Evolutionary conservation across 2,329 filamentous ascomycete species (phyloP).

Genomic region (Exophiala spinifera): DNA sequence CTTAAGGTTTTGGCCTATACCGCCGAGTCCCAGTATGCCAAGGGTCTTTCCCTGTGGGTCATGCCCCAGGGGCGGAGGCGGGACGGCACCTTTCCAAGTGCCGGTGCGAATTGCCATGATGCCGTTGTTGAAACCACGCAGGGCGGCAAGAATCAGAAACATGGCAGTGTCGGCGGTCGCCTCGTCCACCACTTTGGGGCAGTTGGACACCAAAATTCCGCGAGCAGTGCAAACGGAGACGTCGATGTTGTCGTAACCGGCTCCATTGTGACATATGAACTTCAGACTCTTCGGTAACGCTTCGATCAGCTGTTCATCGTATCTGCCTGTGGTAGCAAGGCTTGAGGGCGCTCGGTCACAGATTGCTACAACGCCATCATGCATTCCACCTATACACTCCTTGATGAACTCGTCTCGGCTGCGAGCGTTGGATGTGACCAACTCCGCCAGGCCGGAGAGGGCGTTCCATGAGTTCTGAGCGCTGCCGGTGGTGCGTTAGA

Average conservation of each 20-base stretch:
- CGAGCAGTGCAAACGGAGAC: not conserved
- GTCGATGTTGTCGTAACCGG: slow-evolving; percentile 30
- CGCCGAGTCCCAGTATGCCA: slow-evolving; percentile 40
- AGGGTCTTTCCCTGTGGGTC: slow-evolving; percentile 22
- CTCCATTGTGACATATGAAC: no score
- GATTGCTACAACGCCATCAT: no score
- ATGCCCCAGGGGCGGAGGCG: not conserved
- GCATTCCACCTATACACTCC: no score
- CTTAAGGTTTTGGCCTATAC: slow-evolving; percentile 37
- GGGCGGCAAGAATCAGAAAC: slow-evolving; percentile 44
- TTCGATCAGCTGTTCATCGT: no score
- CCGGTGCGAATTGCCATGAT: not conserved
- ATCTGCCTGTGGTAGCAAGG: no score
- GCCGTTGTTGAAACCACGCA: slow-evolving; percentile 32
- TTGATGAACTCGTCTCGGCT: no score
- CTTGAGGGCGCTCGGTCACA: no score
- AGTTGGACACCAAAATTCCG: slow-evolving; percentile 41
- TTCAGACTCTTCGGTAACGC: no score
- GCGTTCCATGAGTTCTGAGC: no score
- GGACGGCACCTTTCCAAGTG: not conserved
- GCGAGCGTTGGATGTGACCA: no score
- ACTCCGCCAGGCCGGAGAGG: no score
- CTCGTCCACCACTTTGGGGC: slow-evolving; percentile 43
- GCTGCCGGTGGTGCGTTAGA: no score
- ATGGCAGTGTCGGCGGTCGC: slow-evolving; percentile 45